Base-by-base conservation (phyloP, 2,329 filamentous ascomycete genomes). In the Aspergillus awamori region DNA sequence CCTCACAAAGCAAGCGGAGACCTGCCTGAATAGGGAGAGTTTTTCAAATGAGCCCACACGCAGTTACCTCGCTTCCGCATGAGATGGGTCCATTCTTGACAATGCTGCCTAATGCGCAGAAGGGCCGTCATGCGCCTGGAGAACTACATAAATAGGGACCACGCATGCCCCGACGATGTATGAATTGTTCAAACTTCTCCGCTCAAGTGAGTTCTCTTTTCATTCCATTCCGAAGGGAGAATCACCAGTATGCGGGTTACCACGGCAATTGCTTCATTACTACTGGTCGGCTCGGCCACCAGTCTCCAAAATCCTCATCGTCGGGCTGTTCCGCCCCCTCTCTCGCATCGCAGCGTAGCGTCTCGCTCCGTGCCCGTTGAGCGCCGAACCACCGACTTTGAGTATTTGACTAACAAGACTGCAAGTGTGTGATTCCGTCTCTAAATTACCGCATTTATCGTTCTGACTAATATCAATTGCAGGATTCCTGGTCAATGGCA, bases 401-500 rank as follows among this genome's bases (percentile, higher is more conserved):
- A 57, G 33, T 53, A 60, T 20, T 13, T 63, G 28, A 60, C 47
- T 4, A 57, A 60, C 17, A 60, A 45, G 28, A 63, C 60, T 10
- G 24, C 51, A 22, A 54, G 60, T 63, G 13, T n/a, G 60, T 63
- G 2, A 30, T 8, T 20, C 45, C 13, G 41, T 48, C 2, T 28
- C 48, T 8, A 2, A 20, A 20, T 2, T 20, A 33, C 15, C 13
- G 26, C 11, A 28, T 10, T n/a, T 15, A 13, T 10, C 20, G 4
- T 11, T 36, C 15, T 45, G 7, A 28, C 45, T 47, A 47, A 53
- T 30, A 4, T n/a, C 30, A n/a, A 11, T 22, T 10, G 6, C 63
- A 88, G 86, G 82, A 65, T 91, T 88, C 68, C 81, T 80, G 2
- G 87, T 92, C 53, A 83, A 91, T 66, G 88, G 89, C 1, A 83